Evolutionary conservation across 2,329 filamentous ascomycete genomes (phyloP), one percentile per base, ranked within the genome.

Genomic region (Clathrospora elynae): DNA sequence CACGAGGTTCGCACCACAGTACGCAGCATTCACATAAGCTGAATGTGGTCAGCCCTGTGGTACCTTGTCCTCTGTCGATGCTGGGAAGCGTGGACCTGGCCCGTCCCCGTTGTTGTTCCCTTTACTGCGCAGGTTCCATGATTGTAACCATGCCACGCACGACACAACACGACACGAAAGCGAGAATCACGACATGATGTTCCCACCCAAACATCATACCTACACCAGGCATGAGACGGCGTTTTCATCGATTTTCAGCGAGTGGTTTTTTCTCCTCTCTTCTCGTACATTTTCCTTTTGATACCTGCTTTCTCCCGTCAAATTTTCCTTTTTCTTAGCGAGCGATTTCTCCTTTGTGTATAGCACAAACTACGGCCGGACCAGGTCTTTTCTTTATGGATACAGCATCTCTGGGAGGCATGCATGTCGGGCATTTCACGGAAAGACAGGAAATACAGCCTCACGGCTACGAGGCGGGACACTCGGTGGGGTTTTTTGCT

Each of bases 11-110:
- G 81, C 88, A 58, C 73, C 81, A 61, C 78, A 80, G 55, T 85
- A 83, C 66, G 81, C 81, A 52, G 85, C 88, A 52, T 90, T 86
- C 56, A 95, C 95, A 78, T 96, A 87, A 88, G 49, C 22, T 38
- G 51, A 25, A 49, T 52, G 33, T 40, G 35, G 34, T 37, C 35
- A 43, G 37, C 8, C 49, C 53, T 59, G 60, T 61, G 51, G 43
- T 54, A 56, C 46, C 51, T 55, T 45, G 38, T 46, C 46, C 55
- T 57, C 57, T 55, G 57, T 65, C 60, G 55, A 55, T 55, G 55
- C 48, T 55, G 55, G 65, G 62, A 63, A 62, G 66, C 58, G 68
- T 62, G 67, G 72, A 74, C 67, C 64, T 74, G 71, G 72, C 72
- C 72, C 67, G 67, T 69, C 60, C 62, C 45, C 51, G 36, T 50